Conservation (phyloP, 106 monocot species). For the Allium sativum region DNA sequence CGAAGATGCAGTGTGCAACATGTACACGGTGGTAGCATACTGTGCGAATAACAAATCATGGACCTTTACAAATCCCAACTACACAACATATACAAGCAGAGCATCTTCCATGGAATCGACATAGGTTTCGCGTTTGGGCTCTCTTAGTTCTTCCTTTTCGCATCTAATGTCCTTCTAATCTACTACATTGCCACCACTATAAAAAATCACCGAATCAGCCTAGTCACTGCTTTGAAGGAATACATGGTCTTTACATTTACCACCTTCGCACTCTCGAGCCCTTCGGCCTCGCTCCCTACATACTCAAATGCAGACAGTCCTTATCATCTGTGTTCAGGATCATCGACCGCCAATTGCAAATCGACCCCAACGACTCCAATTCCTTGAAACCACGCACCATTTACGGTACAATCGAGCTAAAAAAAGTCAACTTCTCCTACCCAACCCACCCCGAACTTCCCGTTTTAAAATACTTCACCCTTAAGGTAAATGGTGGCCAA, state of each 20-base stretch:
- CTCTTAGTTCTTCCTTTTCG: constrained; percentile 86
- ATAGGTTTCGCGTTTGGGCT: constrained; percentile 88
- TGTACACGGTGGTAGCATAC: constrained; percentile 88
- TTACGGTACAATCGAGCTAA: too few species aligned
- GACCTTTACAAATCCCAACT: constrained; percentile 71
- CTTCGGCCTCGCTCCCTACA: constrained; percentile 90
- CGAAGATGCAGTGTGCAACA: constrained; percentile 94
- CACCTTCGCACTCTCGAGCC: constrained; percentile 92
- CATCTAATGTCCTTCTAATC: constrained; percentile 79
- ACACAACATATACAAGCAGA: constrained; percentile 43
- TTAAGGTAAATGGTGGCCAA: too few species aligned
- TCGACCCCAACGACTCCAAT: constrained; percentile 91
- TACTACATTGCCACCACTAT: constrained; percentile 66
- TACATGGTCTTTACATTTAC: constrained; percentile 89
- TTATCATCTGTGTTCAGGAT: constrained; percentile 86
- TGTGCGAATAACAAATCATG: constrained; percentile 92
- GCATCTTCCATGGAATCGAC: constrained; percentile 58
- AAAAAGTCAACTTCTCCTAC: too few species aligned
- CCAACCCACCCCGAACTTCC: too few species aligned
- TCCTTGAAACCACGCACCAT: too few species aligned
- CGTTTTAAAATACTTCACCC: too few species aligned
- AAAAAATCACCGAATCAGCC: constrained; percentile 21
- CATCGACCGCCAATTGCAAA: constrained; percentile 65
- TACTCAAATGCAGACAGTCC: constrained; percentile 70
- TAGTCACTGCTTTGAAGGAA: constrained; percentile 59